Evolutionary conservation across 2,329 filamentous ascomycete species (phyloP), one percentile per base, ranked within the genome.

Genomic region (Cryphonectria japonica): DNA sequence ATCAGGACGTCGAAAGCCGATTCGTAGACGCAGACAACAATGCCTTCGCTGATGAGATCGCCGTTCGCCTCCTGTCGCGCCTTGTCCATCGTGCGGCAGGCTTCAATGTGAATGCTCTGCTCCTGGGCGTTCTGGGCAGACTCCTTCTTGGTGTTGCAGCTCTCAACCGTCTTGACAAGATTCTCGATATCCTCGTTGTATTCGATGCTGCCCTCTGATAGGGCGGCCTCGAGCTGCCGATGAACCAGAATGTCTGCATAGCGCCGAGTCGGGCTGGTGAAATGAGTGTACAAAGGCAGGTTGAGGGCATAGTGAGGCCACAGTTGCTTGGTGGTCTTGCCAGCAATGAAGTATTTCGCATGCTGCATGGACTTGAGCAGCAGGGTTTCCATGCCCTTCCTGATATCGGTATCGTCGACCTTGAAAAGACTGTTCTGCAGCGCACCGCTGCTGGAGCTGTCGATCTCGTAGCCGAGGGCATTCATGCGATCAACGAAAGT

Each of bases 91-190:
- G 90, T 91, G 76, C 96, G 92, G 86, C 96, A 99, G 6, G 95
- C 94, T 80, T 98, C 96, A 74, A 99, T 98, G 83, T 99, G 96
- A 66, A 99, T 94, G 81, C 96, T 98, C 84, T 99, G 96, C 81
- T 99, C 96, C 81, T 99, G 96, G 19, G 96, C 96, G 78, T 94
- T 96, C 83, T 97, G 95, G 1, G 96, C 94, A 16, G 95, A 98
- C 80, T 99, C 96, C 82, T 98, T 99, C 90, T 98, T 99, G 79
- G 93, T 97, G 85, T 99, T 99, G 87, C 94, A 97, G 76, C 93
- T 90, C 82, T 99, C 96, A 11, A 95, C 93, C 66, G 93, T 97
- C 89, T 98, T 99, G 77, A 91, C 91, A 59, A 99, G 85, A 70
- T 86, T 91, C 79, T 99, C 96, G 72, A 96, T 82, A 73, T 99